These are phyloP conservation scores for Scheffersomyces lignosus DNA, from an alignment of 805 yeast species.

Conservation along the genomic window DNA sequence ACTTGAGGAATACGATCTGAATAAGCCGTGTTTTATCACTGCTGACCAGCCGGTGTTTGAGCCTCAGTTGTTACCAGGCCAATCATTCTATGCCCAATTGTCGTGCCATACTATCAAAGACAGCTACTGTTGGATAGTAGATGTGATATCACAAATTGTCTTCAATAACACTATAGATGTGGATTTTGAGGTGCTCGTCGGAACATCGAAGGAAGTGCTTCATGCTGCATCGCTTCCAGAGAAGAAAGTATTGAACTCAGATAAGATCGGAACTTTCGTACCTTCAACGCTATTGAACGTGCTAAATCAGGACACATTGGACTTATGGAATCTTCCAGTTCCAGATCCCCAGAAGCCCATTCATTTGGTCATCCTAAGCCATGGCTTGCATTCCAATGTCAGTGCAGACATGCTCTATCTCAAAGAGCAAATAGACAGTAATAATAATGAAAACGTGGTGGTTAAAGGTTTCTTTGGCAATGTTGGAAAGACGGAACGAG, in stretches of 20 bases:
- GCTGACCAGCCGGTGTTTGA: slow-evolving; percentile 79
- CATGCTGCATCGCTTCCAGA: slow-evolving; percentile 30
- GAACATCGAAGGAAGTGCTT: slow-evolving; percentile 40
- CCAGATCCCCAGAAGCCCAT: slow-evolving; percentile 53
- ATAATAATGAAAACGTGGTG: slow-evolving; percentile 60
- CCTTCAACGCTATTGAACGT: slow-evolving; percentile 41
- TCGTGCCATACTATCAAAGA: slow-evolving; percentile 63
- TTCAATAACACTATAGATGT: slow-evolving; percentile 70
- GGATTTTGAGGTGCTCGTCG: slow-evolving; percentile 61
- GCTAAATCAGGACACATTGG: slow-evolving; percentile 56
- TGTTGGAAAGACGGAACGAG: slow-evolving; percentile 85
- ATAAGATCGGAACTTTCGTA: slow-evolving; percentile 28
- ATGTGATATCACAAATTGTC: slow-evolving; percentile 76
- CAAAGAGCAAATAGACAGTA: slow-evolving; percentile 72
- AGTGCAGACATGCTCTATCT: slow-evolving; percentile 88
- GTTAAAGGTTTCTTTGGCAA: slow-evolving; percentile 84
- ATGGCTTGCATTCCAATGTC: slow-evolving; percentile 88
- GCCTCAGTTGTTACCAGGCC: slow-evolving; percentile 71
- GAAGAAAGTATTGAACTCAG: slow-evolving; percentile 18
- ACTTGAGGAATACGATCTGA: slow-evolving; percentile 61
- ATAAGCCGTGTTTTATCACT: slow-evolving; percentile 56
- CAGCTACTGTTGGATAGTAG: slow-evolving; percentile 73
- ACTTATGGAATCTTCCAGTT: slow-evolving; percentile 72
- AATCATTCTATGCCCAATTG: slow-evolving; percentile 57
- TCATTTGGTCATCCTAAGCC: slow-evolving; percentile 84